phyloP scores from a whole-genome alignment of 192 early-diverging fungal genomes.

The Gaertneriomyces semiglobifer region DNA sequence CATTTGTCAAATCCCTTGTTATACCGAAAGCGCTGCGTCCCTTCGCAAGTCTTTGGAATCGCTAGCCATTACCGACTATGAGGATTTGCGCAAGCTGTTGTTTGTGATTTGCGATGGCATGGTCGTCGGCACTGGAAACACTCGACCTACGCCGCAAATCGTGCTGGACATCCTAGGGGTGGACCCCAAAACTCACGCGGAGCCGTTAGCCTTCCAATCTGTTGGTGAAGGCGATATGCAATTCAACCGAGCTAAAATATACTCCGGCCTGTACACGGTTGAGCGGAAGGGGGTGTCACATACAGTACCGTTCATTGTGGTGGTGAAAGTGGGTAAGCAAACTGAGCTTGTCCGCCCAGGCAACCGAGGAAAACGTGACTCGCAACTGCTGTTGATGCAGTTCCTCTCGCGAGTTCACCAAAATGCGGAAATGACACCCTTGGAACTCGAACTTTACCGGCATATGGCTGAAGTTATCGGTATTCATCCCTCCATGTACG shows the following conservation, averaged over 20 bases:
- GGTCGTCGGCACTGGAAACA: constrained; percentile 89
- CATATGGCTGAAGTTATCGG: constrained; percentile 66
- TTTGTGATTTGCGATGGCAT: constrained; percentile 82
- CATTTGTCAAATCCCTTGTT: constrained; percentile 67
- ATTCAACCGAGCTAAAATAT: constrained; percentile 86
- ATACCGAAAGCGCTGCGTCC: constrained; percentile 62
- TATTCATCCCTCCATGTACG: constrained; percentile 62
- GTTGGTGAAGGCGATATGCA: constrained; percentile 84
- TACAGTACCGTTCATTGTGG: constrained; percentile 84
- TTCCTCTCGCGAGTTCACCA: constrained; percentile 68
- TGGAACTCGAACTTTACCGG: constrained; percentile 69
- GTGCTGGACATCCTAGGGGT: constrained; percentile 82
- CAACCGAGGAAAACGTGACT: constrained; percentile 82
- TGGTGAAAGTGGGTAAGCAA: constrained; percentile 84
- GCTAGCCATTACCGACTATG: constrained; percentile 64
- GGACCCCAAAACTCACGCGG: constrained; percentile 54
- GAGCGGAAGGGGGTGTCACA: constrained; percentile 56
- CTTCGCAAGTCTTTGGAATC: constrained; percentile 66
- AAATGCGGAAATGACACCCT: constrained; percentile 62
- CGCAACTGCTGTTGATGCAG: constrained; percentile 74
- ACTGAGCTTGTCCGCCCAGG: constrained; percentile 70
- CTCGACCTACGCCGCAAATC: constrained; percentile 84
- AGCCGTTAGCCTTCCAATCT: constrained; percentile 67
- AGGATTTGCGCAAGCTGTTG: constrained; percentile 76
- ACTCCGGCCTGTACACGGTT: constrained; percentile 81